Base-by-base conservation (phyloP, 345 rosid species). In the Camelina sativa region DNA sequence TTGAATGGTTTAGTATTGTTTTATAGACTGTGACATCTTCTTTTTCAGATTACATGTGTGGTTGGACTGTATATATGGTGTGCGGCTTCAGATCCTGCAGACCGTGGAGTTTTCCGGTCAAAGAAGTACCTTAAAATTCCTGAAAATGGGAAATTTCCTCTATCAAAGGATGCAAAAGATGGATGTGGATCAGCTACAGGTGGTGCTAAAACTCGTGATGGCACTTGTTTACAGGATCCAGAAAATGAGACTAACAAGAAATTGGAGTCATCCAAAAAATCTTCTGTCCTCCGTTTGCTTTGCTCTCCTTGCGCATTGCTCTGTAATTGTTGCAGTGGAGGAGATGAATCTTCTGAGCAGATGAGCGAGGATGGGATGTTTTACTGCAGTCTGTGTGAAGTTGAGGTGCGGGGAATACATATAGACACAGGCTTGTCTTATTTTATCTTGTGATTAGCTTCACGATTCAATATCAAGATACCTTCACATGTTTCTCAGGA, bases 381-480 rank as follows among this genome's bases (percentile, higher is more conserved):
- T 83, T 95, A 86, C 76, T 95, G 98, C 81, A 92, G 96, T 77
- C 87, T 95, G 76, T 95, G 99, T 79, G 97, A 92, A 85, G 97
- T 90, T 44, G 98, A 95, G 99, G 99, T 95, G 67, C 4, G 81
- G 35, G 52, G 62, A 76, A 30, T 68, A 43, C 19, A 53, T 76
- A 19, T 35, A 67, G 62, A 12, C 20, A 10, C 30, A 67, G 13
- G 19, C 61, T 50, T 38, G 62, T 43, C 3, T 43, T 51, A 3
- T 38, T 20, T 23, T 67, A 23, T 58, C 44, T 38, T 28, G 4
- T 71, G 43, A 32, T 46, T 44, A 11, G 19, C 55, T 43, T 71
- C 65, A 19, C 9, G 32, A 2, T 67, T 11, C 38, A 32, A 34
- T 58, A 23, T 41, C 35, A 34, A 55, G 67, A 20, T 40, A 62